Percentiles rank a stretch among this genome's conserved stretches.
These are phyloP conservation scores for Entomortierella chlamydospora DNA, from an alignment of 192 early-diverging fungal genomes.

Conservation along the genomic window DNA sequence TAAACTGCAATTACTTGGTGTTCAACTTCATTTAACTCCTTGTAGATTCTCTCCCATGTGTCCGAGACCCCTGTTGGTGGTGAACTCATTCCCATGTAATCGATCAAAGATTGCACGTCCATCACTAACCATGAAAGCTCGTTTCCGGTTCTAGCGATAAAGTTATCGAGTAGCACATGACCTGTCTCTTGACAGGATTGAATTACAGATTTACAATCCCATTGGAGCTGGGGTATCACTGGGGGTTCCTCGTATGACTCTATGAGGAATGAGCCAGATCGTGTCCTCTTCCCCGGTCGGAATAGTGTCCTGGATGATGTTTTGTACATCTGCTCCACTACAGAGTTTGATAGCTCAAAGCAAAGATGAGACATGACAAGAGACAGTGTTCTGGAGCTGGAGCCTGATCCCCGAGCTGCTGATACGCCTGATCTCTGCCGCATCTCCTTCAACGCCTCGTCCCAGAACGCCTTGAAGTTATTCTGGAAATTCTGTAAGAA, in stretches of 20 bases:
- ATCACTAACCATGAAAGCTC: slow-evolving; percentile 40
- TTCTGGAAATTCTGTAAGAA: slow-evolving; percentile 51
- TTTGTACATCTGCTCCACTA: slow-evolving; percentile 42
- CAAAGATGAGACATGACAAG: slow-evolving; percentile 42
- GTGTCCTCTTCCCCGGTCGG: slow-evolving; percentile 37
- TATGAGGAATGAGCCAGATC: slow-evolving; percentile 47
- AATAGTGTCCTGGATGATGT: slow-evolving; percentile 40
- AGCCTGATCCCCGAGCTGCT: not conserved
- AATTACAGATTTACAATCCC: slow-evolving; percentile 41
- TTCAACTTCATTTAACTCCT: slow-evolving; percentile 51
- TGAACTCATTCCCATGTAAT: slow-evolving; percentile 21
- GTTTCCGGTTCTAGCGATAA: slow-evolving; percentile 42
- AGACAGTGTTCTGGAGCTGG: slow-evolving; percentile 8
- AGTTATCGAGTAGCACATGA: slow-evolving; percentile 31
- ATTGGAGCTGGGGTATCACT: slow-evolving; percentile 37
- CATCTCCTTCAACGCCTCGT: slow-evolving; percentile 45
- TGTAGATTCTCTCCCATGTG: slow-evolving; percentile 54
- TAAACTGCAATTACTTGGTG: slow-evolving; percentile 49
- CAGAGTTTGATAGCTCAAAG: slow-evolving; percentile 28
- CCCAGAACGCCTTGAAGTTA: slow-evolving; percentile 55
- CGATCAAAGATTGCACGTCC: slow-evolving; percentile 21
- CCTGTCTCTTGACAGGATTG: slow-evolving; percentile 44
- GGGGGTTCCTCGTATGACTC: slow-evolving; percentile 49
- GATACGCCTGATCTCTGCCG: slow-evolving; percentile 15
- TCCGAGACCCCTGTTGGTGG: slow-evolving; percentile 38